These are phyloP conservation scores for Pythium utonaiense DNA, from an alignment of 352 stramenopile species.

Conservation along the genomic window DNA sequence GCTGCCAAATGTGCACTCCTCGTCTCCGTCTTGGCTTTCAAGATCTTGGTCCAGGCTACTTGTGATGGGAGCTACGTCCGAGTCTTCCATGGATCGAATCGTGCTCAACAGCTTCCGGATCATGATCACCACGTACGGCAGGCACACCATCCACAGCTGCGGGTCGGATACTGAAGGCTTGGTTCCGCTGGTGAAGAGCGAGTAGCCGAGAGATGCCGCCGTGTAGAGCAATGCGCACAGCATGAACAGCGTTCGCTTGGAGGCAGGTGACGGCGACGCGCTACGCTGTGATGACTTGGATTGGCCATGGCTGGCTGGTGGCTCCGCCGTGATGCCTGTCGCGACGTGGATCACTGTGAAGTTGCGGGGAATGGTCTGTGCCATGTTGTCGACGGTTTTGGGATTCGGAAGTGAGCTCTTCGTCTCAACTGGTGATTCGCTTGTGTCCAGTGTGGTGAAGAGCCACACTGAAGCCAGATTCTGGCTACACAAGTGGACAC, in stretches of 20 bases:
- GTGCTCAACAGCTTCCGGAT: slow-evolving; percentile 10
- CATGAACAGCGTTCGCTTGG: neutral
- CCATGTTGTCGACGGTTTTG: neutral
- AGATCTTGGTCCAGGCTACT: neutral
- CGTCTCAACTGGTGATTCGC: no score
- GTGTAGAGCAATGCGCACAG: neutral
- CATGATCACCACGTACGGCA: slow-evolving; percentile 15
- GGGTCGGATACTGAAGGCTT: neutral
- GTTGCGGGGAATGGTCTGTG: neutral
- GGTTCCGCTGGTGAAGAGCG: neutral
- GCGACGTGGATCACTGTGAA: neutral
- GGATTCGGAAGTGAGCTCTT: neutral
- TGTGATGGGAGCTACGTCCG: neutral
- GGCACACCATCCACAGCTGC: slow-evolving; percentile 9
- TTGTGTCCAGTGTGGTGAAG: no score
- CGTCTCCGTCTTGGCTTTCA: neutral
- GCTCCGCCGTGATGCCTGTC: neutral
- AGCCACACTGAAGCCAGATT: no score
- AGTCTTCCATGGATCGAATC: slow-evolving; percentile 13
- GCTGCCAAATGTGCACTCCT: slow-evolving; percentile 4
- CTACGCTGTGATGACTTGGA: neutral
- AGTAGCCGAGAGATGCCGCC: no score
- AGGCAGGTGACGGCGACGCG: neutral
- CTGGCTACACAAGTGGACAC: no score
- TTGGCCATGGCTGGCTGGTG: no score